Evolutionary conservation across 306 rosid species (phyloP), one percentile per base, ranked within the genome.

Genomic region (Nissolia schottii): DNA sequence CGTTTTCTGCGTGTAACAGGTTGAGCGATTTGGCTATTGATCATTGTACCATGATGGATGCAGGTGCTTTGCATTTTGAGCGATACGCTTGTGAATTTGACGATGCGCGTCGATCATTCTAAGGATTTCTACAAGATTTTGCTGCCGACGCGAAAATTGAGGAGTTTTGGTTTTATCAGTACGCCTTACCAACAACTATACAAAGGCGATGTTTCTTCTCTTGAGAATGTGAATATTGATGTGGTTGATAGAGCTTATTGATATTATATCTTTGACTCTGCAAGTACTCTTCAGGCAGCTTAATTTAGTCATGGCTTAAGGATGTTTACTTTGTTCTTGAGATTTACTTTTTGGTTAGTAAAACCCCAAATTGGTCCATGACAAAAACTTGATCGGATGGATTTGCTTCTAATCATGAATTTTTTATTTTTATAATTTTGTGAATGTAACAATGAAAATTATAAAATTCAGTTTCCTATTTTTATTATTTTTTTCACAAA

Each of bases 251-350:
- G 53, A 31, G 61, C 24, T 71, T 53, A 25, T 16, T 31, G 41
- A 58, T 71, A 18, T 43, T 14, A 34, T 63, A 54, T 54, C 75
- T 0, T 38, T 63, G 64, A 70, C 45, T n/a, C 73, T 6, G 6
- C 67, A 11, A 32, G 32, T 51, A 70, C 72, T 63, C 77, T 78
- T 13, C 77, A 62, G 77, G 73, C 50, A 77, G 3, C 25, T 45
- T 58, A 7, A 13, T 13, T 18, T 41, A 4, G 8, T n/a, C 19
- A 23, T 63, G 25, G 51, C 53, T 64, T 25, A 6, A 19, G 29
- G 61, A 0, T 58, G 41, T 23, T n/a, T 54, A 13, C 51, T 76
- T 46, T 56, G 3, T 45, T 13, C 2, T 4, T 0, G 0, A 0
- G 2, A 23, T 24, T 71, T 15, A 3, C 13, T 14, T 65, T 35